Evolutionary conservation across 139 green algal genomes (phyloP), one percentile per base, ranked within the genome.

Genomic region (Chlorella sp.): DNA sequence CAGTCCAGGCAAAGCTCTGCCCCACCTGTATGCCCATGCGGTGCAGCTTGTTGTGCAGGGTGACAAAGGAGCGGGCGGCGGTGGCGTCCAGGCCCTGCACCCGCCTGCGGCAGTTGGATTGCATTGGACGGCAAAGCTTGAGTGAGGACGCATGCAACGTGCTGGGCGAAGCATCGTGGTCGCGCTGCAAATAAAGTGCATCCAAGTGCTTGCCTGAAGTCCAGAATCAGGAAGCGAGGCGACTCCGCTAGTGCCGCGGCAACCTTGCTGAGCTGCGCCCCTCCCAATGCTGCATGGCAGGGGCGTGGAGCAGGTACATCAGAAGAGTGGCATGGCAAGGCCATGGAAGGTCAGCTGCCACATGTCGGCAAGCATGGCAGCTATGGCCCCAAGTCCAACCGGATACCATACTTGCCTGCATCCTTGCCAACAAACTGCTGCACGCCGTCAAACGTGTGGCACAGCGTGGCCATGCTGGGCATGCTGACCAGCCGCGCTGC

Each of bases 51-150:
- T 83, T 86, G 28, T 87, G 69, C 56, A 97, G 87, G 25, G 91
- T 92, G 36, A 86, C 87, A 63, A 97, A 94, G n/a, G 90, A 95
- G 73, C 91, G 90, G 20, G 94, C 94, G 1, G 92, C 93, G 1
- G 94, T 97, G 11, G 91, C 91, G 68, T 97, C 94, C 82, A 97
- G 51, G 15, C 92, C 92, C 28, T 92, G 87, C 21, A 97, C 91
- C 11, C 80, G 74, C 83, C 93, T 94, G 93, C 39, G 39, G 55
- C 51, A 21, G 55, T 5, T 17, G 20, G 57, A 34, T n/a, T 11
- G 28, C 57, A n/a, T 12, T 32, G 60, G 60, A 21, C 21, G 28
- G 60, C n/a, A 51, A 23, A 18, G 9, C n/a, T n/a, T n/a, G n/a
- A n/a, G n/a, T n/a, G n/a, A n/a, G n/a, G n/a, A n/a, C n/a, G n/a